Evolutionary conservation across 2,329 filamentous ascomycete species (phyloP).

Genomic region (Phoma sp.): DNA sequence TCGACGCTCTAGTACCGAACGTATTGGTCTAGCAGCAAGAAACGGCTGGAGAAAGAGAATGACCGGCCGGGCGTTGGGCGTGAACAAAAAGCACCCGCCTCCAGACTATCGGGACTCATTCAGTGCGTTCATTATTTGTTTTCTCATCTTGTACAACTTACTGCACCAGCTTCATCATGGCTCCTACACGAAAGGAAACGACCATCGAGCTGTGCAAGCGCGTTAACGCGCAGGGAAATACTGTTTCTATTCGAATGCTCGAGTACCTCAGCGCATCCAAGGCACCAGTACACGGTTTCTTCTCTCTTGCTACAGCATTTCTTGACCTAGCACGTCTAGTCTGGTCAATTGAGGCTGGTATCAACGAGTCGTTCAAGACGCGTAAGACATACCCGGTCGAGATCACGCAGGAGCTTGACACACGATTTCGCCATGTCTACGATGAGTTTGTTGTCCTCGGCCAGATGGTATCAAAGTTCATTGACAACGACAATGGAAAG

Average conservation of each 20-base stretch:
- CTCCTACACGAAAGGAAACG: slow-evolving; percentile 46
- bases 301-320: slow-evolving; percentile 66
- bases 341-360: slow-evolving; percentile 70
- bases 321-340: slow-evolving; percentile 70
- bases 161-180: slow-evolving; percentile 22
- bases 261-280: slow-evolving; percentile 43
- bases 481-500: slow-evolving; percentile 65
- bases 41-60: neutral
- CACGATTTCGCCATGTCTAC: slow-evolving; percentile 66
- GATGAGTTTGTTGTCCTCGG: slow-evolving; percentile 68
- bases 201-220: slow-evolving; percentile 61
- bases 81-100: neutral
- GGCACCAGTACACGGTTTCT: slow-evolving; percentile 47
- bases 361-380: slow-evolving; percentile 55
- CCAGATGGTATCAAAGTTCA: slow-evolving; percentile 65
- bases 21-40: neutral
- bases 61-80: neutral
- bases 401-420: slow-evolving; percentile 66
- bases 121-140: neutral
- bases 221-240: slow-evolving; percentile 60
- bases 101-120: neutral
- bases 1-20: neutral
- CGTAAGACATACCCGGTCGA: slow-evolving; percentile 63
- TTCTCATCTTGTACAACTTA: neutral
- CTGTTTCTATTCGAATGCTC: slow-evolving; percentile 58